These are phyloP conservation scores for Thielaviopsis punctulata DNA, from an alignment of 2,329 filamentous ascomycete genomes.

Conservation along the genomic window DNA sequence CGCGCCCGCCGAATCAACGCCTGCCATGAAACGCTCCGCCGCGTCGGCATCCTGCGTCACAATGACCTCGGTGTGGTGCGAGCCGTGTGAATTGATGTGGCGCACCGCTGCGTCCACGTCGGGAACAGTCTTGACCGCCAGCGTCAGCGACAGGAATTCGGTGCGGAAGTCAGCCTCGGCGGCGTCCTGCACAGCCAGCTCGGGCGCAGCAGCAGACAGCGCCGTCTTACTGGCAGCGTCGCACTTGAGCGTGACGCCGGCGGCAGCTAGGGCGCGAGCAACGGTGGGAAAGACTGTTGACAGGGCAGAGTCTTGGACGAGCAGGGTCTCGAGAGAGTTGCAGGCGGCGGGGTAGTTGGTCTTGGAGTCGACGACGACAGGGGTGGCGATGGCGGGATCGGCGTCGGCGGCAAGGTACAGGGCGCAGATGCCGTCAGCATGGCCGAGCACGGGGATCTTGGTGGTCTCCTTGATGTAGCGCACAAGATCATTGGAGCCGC, in stretches of 20 bases:
- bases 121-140: slow-evolving; percentile 68
- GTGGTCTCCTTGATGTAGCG: slow-evolving; percentile 79
- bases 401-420: slow-evolving; percentile 72
- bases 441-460: slow-evolving; percentile 86
- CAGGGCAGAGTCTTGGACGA: slow-evolving; percentile 61
- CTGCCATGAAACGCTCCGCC: slow-evolving; percentile 69
- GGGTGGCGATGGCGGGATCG: slow-evolving; percentile 51
- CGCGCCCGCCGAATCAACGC: slow-evolving; percentile 75
- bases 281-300: slow-evolving; percentile 50
- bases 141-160: slow-evolving; percentile 70
- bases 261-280: slow-evolving; percentile 54
- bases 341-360: slow-evolving; percentile 89
- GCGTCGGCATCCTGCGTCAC: slow-evolving; percentile 50
- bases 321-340: slow-evolving; percentile 82
- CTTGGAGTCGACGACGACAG: slow-evolving; percentile 79
- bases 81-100: slow-evolving; percentile 86
- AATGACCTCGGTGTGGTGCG: slow-evolving; percentile 87
- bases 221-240: slow-evolving; percentile 51
- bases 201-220: slow-evolving; percentile 31
- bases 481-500: slow-evolving; percentile 80
- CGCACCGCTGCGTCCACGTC: slow-evolving; percentile 53
- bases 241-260: slow-evolving; percentile 70
- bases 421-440: slow-evolving; percentile 84
- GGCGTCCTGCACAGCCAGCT: slow-evolving; percentile 42
- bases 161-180: slow-evolving; percentile 61